Evolutionary conservation across 768 basidiomycete genomes (phyloP), one percentile per base, ranked within the genome.

Genomic region (Strobilomyces confusus): DNA sequence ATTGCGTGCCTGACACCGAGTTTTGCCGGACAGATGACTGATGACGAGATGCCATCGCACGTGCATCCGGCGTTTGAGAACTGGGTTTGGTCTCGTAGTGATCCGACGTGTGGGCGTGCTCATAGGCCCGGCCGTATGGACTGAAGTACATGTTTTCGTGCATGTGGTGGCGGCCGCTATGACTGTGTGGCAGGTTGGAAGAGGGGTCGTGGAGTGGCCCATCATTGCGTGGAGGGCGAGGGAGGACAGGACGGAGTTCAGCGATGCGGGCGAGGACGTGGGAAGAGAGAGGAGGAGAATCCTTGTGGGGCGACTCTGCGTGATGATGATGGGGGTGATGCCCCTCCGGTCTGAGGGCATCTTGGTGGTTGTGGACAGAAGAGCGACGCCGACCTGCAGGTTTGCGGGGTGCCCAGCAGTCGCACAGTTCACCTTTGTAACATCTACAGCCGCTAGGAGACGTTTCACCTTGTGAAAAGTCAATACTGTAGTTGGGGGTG

Each of bases 111-210:
- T 79, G 75, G n/a, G 68, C 55, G 4, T 74, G 69, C 48, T 81
- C 86, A 58, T 87, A 82, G 15, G 84, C 84, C 22, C 85, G 78
- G 17, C 80, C 80, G 52, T 89, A 90, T 0, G 88, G 88, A 49
- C 82, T 84, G 64, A 75, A 87, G 41, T 73, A 70, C 52, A 75
- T 70, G 54, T 72, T 72, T 49, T 83, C 80, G 62, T 80, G 79
- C 17, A 58, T 63, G 56, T 83, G 78, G 61, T 78, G 78, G 44
- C 79, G 78, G 49, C 59, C 57, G 13, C 65, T 47, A 48, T 78
- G 75, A 17, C 69, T 70, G 49, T 78, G 75, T 47, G 74, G 68
- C n/a, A 71, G 45, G 47, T 69, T 72, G 8, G 75, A 70, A 6
- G 81, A 78, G 17, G 81, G 78, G 56, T 77, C 68, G 58, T 82